Percentiles rank a stretch among this genome's conserved stretches.
phyloP scores from a whole-genome alignment of 2,329 filamentous ascomycete genomes.

The Alternaria brassicicola region DNA sequence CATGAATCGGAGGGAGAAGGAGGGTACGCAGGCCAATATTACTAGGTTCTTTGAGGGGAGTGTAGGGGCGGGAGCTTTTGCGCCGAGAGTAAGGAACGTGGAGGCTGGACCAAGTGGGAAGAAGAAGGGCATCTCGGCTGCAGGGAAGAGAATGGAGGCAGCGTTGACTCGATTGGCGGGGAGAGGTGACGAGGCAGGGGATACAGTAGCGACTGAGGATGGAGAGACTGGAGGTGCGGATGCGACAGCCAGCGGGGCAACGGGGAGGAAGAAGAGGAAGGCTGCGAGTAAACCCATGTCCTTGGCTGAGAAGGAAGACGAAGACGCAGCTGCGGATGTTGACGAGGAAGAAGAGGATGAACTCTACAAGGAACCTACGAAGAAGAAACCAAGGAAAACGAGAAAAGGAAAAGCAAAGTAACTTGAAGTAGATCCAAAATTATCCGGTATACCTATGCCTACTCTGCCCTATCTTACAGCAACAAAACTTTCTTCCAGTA shows the following conservation, averaged over 20 bases:
- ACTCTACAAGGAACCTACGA: conserved; percentile 37
- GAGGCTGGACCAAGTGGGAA: conserved; percentile 62
- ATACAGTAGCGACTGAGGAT: conserved; percentile 26
- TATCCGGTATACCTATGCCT: background rate
- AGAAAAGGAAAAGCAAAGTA: conserved; percentile 17
- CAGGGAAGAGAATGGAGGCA: conserved; percentile 44
- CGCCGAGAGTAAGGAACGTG: conserved; percentile 66
- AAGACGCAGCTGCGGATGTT: conserved; percentile 8
- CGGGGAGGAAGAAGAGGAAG: conserved; percentile 30
- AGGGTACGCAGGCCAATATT: conserved; percentile 95
- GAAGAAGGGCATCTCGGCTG: conserved; percentile 38
- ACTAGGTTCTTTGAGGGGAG: conserved; percentile 86
- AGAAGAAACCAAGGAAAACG: conserved; percentile 32
- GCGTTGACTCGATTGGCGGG: conserved; percentile 41
- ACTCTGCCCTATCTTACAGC: background rate
- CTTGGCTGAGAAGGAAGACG: conserved; percentile 18
- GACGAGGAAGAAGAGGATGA: conserved; percentile 30
- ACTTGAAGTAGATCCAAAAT: background rate
- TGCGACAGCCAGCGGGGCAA: conserved; percentile 11
- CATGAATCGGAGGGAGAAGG: conserved; percentile 85
- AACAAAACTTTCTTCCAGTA: background rate
- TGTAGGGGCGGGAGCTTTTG: conserved; percentile 74
- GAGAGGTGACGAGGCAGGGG: conserved; percentile 28
- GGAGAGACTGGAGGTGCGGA: conserved; percentile 22
- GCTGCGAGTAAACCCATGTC: conserved; percentile 18